These are phyloP conservation scores for Sphagnum contortum DNA, from an alignment of 225 moss, liverwort and hornwort species.

Conservation along the genomic window DNA sequence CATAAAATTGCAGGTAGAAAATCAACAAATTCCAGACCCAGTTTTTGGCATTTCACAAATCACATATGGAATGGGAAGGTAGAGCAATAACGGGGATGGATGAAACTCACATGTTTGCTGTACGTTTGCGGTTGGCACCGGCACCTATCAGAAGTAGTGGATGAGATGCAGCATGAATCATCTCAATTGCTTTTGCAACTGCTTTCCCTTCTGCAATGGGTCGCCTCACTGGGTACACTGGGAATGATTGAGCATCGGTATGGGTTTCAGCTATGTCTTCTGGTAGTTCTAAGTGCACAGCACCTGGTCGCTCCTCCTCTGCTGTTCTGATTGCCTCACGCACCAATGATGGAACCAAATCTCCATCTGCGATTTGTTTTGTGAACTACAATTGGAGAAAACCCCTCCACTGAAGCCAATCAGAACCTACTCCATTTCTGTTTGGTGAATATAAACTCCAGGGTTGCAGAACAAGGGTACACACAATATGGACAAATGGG, in stretches of 20 bases:
- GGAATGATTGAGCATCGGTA: conserved; percentile 45
- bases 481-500: no score
- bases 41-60: no score
- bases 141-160: conserved; percentile 81
- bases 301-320: conserved; percentile 83
- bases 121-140: conserved; percentile 74
- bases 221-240: conserved; percentile 64
- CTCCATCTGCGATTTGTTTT: conserved; percentile 87
- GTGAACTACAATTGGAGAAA: conserved; percentile 40
- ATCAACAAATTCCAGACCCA: no score
- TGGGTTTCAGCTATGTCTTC: conserved; percentile 74
- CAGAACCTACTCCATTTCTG: no score
- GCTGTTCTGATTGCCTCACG: conserved; percentile 78
- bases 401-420: no score
- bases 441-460: no score
- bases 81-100: no score
- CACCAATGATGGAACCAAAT: conserved; percentile 67
- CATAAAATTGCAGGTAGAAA: no score
- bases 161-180: conserved; percentile 67
- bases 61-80: no score
- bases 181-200: conserved; percentile 47
- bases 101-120: conserved; percentile 61
- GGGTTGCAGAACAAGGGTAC: no score
- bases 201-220: conserved; percentile 76
- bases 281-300: conserved; percentile 82